Evolutionary conservation across 2,329 filamentous ascomycete species (phyloP).

Genomic region (Mycosphaerella sp.): DNA sequence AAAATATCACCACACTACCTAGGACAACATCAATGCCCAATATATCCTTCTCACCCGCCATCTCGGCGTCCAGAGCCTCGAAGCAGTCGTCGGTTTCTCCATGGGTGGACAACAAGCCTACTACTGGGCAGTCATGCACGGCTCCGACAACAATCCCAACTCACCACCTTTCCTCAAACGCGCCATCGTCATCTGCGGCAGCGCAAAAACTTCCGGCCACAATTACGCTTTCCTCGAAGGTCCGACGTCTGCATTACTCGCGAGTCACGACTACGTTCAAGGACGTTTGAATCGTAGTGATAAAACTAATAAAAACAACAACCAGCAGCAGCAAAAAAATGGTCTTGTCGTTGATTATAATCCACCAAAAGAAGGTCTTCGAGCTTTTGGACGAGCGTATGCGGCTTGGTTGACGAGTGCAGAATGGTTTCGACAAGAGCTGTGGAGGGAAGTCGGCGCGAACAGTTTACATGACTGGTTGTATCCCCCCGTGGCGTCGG

Average conservation of each 20-base stretch:
- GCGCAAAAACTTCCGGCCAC: constrained; percentile 46
- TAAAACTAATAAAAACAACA: too few species aligned
- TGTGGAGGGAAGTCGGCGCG: constrained; percentile 34
- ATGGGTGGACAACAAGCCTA: constrained; percentile 53
- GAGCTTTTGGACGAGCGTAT: constrained; percentile 37
- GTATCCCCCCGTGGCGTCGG: constrained; percentile 30
- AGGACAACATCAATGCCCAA: constrained; percentile 50
- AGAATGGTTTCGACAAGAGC: constrained; percentile 37
- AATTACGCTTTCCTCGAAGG: constrained; percentile 53
- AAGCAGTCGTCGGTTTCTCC: constrained; percentile 50
- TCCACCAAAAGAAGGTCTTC: constrained; percentile 28
- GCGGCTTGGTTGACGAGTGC: constrained; percentile 38
- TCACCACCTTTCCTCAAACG: constrained; percentile 38
- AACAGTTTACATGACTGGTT: constrained; percentile 29
- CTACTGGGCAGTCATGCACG: constrained; percentile 40
- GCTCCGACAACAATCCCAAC: not conserved
- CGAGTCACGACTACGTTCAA: constrained; percentile 33
- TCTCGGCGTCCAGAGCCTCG: constrained; percentile 41
- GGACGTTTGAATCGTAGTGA: not conserved
- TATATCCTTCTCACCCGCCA: constrained; percentile 37
- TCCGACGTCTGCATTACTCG: constrained; percentile 44
- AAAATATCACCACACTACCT: constrained; percentile 6
- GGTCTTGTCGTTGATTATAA: too few species aligned
- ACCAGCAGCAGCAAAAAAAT: too few species aligned
- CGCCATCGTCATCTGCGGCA: constrained; percentile 44